A percentile compares a stretch with the other conserved stretches of the same genome.
These are phyloP conservation scores for Anisogramma anomala DNA, from an alignment of 2,329 filamentous ascomycete species.

Conservation along the genomic window DNA sequence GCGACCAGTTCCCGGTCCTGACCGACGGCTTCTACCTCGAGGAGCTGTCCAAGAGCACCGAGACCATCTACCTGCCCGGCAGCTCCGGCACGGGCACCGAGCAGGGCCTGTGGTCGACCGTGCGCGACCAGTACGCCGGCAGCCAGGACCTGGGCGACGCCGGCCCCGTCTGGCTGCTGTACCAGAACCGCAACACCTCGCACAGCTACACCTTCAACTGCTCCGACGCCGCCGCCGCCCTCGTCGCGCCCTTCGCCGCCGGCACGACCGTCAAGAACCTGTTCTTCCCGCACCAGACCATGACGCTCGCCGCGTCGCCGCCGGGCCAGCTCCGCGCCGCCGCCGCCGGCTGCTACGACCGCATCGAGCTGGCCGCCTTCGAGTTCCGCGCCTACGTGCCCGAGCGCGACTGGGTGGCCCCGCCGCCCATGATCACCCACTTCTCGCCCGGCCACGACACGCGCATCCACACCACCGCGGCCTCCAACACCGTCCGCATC, in stretches of 20 bases:
- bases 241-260: conserved; percentile 43
- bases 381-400: conserved; percentile 50
- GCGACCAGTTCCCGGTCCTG: conserved; percentile 42
- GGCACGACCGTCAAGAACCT: conserved; percentile 49
- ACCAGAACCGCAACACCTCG: conserved; percentile 38
- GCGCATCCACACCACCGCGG: conserved; percentile 38
- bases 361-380: conserved; percentile 39
- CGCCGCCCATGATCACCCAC: conserved; percentile 45
- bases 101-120: conserved; percentile 45
- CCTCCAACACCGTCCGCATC: conserved; percentile 28
- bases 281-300: conserved; percentile 50
- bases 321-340: too few species aligned
- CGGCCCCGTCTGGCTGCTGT: conserved; percentile 39
- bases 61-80: conserved; percentile 39
- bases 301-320: conserved; percentile 34
- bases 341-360: conserved; percentile 43
- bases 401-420: conserved; percentile 34
- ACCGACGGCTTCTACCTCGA: conserved; percentile 48
- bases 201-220: conserved; percentile 38
- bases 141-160: conserved; percentile 25
- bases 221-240: conserved; percentile 31
- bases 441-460: conserved; percentile 50
- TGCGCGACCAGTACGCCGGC: conserved; percentile 41
- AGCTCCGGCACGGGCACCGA: conserved; percentile 42
- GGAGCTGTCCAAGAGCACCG: conserved; percentile 45